These are phyloP conservation scores for Xerocomus brunneocitrinus DNA, from an alignment of 768 basidiomycete species.

Conservation along the genomic window DNA sequence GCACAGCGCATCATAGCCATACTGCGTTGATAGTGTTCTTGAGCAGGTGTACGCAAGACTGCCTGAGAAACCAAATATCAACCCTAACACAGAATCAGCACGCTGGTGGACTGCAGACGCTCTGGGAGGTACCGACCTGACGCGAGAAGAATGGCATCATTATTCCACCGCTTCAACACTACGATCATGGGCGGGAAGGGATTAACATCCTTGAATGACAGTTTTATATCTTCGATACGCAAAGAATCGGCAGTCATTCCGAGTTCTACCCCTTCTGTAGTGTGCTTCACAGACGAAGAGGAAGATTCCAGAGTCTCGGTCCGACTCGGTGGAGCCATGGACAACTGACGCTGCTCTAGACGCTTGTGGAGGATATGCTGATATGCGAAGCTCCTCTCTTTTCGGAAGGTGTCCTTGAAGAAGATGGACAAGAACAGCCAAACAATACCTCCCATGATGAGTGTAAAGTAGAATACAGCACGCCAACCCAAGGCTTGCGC, in stretches of 20 bases:
- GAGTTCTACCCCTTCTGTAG: background rate
- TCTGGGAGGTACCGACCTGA: constrained; percentile 15
- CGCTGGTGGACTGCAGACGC: background rate
- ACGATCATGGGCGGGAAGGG: constrained; percentile 57
- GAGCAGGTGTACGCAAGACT: constrained; percentile 71
- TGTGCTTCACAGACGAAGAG: constrained; percentile 5
- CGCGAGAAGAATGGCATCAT: constrained; percentile 50
- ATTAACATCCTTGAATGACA: constrained; percentile 67
- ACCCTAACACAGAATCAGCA: constrained; percentile 37
- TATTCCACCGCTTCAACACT: constrained; percentile 63
- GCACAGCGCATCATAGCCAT: constrained; percentile 62
- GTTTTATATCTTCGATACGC: constrained; percentile 36
- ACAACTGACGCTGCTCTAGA: constrained; percentile 22
- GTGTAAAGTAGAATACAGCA: constrained; percentile 79
- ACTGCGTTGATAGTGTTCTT: constrained; percentile 59
- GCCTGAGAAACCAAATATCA: constrained; percentile 70
- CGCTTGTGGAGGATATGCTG: constrained; percentile 56
- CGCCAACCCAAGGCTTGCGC: constrained; percentile 74
- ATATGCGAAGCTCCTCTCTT: constrained; percentile 77
- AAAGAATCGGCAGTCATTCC: background rate
- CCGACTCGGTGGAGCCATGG: background rate
- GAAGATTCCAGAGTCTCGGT: background rate
- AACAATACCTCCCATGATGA: constrained; percentile 52
- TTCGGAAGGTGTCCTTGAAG: constrained; percentile 80
- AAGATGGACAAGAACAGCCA: constrained; percentile 54